Base-by-base conservation (phyloP, 306 rosid species). In the Betula pendula region DNA sequence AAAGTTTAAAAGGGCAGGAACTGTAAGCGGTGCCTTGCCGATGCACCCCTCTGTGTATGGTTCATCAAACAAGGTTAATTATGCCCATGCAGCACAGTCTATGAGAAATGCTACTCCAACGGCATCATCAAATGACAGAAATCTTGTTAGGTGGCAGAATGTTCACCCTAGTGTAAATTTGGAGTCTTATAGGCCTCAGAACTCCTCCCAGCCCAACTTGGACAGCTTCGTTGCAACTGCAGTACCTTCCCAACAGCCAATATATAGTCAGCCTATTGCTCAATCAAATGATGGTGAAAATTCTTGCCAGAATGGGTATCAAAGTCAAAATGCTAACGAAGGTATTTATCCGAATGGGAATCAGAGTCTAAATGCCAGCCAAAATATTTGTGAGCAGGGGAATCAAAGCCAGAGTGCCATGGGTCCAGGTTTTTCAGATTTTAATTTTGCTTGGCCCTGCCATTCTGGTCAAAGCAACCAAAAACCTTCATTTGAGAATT, bases 1-100 rank as follows among this genome's bases (percentile, higher is more conserved):
- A 51, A 27, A 79, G 62, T 68, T 89, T 73, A 89, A 82, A 53
- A 80, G 82, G 27, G 73, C 65, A 53, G 80, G 77, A 69, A 27
- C 50, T 50, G 59, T 38, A 24, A 76, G 80, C 75, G 75, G 24
- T 48, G 40, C 79, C 27, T 33, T 3, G 53, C 75, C 83, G 3
- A 58, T 52, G 49, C 81, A 70, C 75, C 69, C 15, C 49, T 19
- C 76, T 13, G 45, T 80, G 38, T 78, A n/a, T 58, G 78, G 17
- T 71, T 82, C 85, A 33, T 14, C 88, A 53, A 77, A 80, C 77
- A 72, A 73, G 68, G 68, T 44, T 78, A 81, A 35, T 63, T 59
- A n/a, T 77, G 76, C 66, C 67, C 67, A 38, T 66, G 74, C 77
- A 27, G 49, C 81, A 43, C 81, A 73, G 47, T 38, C 13, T 79